Percentiles rank a stretch among this genome's conserved stretches.
phyloP scores from a whole-genome alignment of 352 stramenopile species.

The Blastocystis sp. region DNA sequence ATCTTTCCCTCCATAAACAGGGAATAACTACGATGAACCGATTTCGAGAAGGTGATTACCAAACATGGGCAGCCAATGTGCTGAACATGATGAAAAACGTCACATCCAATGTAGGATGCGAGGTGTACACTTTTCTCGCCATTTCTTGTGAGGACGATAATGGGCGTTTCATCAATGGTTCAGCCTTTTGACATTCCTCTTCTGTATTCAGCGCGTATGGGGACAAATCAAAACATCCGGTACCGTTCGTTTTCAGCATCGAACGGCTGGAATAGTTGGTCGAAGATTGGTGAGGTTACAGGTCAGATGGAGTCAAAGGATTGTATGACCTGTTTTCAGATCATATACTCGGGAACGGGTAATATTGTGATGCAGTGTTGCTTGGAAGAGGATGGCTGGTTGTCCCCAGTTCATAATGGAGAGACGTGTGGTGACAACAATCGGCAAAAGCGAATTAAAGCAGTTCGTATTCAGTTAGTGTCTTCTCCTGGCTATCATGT shows the following conservation, averaged over 20 bases:
- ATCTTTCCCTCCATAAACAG: background rate
- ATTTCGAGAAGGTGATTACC: background rate
- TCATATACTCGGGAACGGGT: background rate
- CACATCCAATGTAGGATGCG: slow-evolving; percentile 18
- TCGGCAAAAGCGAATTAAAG: background rate
- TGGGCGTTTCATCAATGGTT: background rate
- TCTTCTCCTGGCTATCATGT: slow-evolving; percentile 7
- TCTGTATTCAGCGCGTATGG: background rate
- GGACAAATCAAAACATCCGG: background rate
- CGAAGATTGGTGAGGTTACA: background rate
- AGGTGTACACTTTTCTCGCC: slow-evolving; percentile 31
- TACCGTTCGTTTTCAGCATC: background rate
- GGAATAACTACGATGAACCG: background rate
- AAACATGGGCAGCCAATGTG: background rate
- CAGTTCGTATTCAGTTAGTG: background rate
- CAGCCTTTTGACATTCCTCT: no score
- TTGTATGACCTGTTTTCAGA: background rate
- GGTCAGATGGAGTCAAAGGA: background rate
- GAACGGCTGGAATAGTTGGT: background rate
- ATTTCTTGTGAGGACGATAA: background rate
- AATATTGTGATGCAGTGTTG: background rate
- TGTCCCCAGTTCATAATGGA: background rate
- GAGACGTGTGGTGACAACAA: background rate
- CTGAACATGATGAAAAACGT: background rate
- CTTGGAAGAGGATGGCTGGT: slow-evolving; percentile 5